A percentile compares a stretch with the other conserved stretches of the same genome.
Evolutionary conservation across 2,329 filamentous ascomycete species (phyloP).

Genomic region (Gaeumannomyces sp.): DNA sequence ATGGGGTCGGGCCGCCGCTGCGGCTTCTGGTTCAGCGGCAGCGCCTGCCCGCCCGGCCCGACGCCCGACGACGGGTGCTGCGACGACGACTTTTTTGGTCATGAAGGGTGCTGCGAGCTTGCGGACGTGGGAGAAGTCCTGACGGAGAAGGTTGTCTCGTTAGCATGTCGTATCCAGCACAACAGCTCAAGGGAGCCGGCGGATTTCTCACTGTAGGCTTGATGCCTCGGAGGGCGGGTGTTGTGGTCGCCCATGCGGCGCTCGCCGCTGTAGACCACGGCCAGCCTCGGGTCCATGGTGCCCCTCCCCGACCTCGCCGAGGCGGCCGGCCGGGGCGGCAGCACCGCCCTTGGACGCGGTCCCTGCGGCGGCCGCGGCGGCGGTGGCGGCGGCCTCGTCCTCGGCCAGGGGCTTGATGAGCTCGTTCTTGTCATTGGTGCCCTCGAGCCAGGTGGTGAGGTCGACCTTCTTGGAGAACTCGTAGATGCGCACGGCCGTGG

Average conservation of each 20-base stretch:
- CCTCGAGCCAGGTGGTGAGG: conserved; percentile 87
- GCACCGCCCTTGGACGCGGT: conserved; percentile 31
- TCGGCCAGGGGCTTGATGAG: conserved; percentile 81
- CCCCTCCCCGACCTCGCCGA: conserved; percentile 54
- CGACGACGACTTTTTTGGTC: conserved; percentile 45
- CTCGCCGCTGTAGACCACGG: conserved; percentile 88
- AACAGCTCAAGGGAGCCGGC: conserved; percentile 1
- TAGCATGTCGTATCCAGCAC: not conserved
- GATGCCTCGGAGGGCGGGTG: conserved; percentile 73
- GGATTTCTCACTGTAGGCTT: conserved; percentile 68
- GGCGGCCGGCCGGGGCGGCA: conserved; percentile 36
- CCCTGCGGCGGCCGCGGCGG: conserved; percentile 28
- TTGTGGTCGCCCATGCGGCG: conserved; percentile 90
- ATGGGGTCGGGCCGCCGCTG: conserved; percentile 67
- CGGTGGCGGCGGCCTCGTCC: conserved; percentile 44
- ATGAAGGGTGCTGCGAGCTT: conserved; percentile 79
- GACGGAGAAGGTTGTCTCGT: not conserved
- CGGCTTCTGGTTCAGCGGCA: conserved; percentile 45
- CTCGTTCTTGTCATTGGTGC: conserved; percentile 83
- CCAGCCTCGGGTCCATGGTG: conserved; percentile 70
- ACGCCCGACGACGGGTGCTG: conserved; percentile 18
- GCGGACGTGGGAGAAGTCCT: conserved; percentile 93
- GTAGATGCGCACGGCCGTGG: conserved; percentile 72
- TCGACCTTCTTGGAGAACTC: conserved; percentile 89
- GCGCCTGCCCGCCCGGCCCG: conserved; percentile 33